These are phyloP conservation scores for Mucor plumbeus DNA, from an alignment of 371 early-diverging fungal species.

Conservation along the genomic window DNA sequence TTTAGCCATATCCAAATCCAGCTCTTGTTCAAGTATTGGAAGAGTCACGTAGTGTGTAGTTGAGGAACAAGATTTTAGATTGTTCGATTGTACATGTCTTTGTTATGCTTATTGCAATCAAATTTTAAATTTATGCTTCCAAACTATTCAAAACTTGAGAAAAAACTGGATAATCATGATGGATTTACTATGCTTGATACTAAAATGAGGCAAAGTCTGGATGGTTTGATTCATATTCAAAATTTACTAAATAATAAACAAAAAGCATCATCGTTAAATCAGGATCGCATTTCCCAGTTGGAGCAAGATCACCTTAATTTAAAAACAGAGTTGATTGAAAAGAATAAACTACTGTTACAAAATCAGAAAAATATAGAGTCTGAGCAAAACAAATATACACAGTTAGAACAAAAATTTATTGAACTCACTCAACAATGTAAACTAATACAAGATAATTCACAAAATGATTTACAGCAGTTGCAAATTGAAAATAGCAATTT, in stretches of 20 bases:
- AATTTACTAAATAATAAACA: neutral
- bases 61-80: neutral
- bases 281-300: constrained; percentile 1
- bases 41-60: too few species aligned
- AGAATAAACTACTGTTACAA: neutral
- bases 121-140: neutral
- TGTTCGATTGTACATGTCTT: neutral
- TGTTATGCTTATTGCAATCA: neutral
- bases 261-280: neutral
- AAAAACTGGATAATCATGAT: neutral
- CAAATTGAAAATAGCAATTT: neutral
- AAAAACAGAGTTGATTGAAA: neutral
- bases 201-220: constrained; percentile 11
- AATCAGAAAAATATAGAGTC: neutral
- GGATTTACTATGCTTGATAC: neutral
- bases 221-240: constrained; percentile 1
- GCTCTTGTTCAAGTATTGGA: too few species aligned
- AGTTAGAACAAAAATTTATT: constrained; percentile 1
- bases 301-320: neutral
- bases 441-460: neutral
- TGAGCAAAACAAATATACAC: neutral
- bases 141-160: neutral
- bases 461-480: neutral
- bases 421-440: neutral
- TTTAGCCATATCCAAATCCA: too few species aligned